A percentile compares a stretch with the other conserved stretches of the same genome.
Conservation (phyloP, 257 asterid genomes). For the Lavandula angustifolia region DNA sequence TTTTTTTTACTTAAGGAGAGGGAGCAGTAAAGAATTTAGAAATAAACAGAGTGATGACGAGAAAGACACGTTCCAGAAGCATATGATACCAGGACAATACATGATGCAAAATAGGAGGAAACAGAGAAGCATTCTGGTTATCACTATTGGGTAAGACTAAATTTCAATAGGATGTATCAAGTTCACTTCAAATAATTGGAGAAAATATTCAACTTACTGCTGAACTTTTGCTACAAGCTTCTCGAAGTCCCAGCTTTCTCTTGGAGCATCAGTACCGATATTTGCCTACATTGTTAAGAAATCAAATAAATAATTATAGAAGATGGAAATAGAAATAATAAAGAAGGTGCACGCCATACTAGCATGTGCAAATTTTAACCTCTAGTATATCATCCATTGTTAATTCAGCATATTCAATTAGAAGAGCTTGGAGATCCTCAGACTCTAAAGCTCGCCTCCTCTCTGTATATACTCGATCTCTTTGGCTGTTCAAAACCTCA, state of each 20-base stretch:
- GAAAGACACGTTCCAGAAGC: constrained; percentile 15
- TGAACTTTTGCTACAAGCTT: constrained; percentile 85
- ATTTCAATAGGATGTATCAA: constrained; percentile 16
- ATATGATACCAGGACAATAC: constrained; percentile 3
- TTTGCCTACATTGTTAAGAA: constrained; percentile 64
- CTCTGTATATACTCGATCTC: constrained; percentile 94
- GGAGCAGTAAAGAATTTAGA: not conserved
- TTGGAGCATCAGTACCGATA: constrained; percentile 77
- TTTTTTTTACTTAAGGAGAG: no score
- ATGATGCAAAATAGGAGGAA: constrained; percentile 9
- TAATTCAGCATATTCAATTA: constrained; percentile 92
- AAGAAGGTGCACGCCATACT: constrained; percentile 7
- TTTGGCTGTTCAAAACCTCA: constrained; percentile 97
- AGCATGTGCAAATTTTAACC: constrained; percentile 46
- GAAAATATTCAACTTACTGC: constrained; percentile 59
- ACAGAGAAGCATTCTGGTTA: constrained; percentile 3
- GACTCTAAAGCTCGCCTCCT: constrained; percentile 94
- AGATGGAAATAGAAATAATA: constrained; percentile 28
- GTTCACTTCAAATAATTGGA: constrained; percentile 16
- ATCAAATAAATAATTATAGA: constrained; percentile 11
- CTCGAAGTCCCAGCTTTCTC: constrained; percentile 91
- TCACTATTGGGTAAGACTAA: constrained; percentile 26
- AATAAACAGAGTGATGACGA: constrained; percentile 14
- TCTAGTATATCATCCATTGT: constrained; percentile 97
- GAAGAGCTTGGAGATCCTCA: constrained; percentile 82